phyloP scores from a whole-genome alignment of 345 rosid genomes.

The Eucalyptus cladocalyx region DNA sequence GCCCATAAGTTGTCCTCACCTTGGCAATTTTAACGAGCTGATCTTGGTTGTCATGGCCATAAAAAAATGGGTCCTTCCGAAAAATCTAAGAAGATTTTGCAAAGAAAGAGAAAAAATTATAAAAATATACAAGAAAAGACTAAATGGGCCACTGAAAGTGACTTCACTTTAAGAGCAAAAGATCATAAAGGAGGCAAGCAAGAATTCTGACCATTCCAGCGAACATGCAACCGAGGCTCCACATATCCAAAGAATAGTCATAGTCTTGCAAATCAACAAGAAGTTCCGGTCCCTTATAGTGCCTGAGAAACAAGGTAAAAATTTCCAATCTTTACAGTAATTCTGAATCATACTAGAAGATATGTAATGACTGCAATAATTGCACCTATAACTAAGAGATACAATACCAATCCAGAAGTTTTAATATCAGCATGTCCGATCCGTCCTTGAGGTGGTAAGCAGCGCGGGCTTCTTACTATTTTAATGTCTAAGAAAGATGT shows the following conservation, averaged over 20 bases:
- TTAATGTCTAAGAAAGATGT: neutral
- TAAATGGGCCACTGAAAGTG: neutral
- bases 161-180: neutral
- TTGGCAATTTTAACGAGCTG: slow-evolving; percentile 93
- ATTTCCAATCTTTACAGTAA: neutral
- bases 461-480: neutral
- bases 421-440: neutral
- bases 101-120: neutral
- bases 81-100: slow-evolving; percentile 41
- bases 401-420: neutral
- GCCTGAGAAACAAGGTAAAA: slow-evolving; percentile 22
- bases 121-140: neutral
- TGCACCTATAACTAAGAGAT: neutral
- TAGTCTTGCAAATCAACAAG: slow-evolving; percentile 92
- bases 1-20: slow-evolving; percentile 27
- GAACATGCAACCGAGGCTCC: slow-evolving; percentile 99
- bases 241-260: slow-evolving; percentile 97
- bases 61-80: slow-evolving; percentile 94
- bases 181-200: neutral
- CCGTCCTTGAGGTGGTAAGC: neutral
- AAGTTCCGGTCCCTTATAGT: slow-evolving; percentile 97
- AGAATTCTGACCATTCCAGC: slow-evolving; percentile 85
- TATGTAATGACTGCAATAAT: neutral
- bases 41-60: slow-evolving; percentile 97
- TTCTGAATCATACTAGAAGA: neutral